Conservation (phyloP, 2,329 filamentous ascomycete species). For the Dactylella cylindrospora region DNA sequence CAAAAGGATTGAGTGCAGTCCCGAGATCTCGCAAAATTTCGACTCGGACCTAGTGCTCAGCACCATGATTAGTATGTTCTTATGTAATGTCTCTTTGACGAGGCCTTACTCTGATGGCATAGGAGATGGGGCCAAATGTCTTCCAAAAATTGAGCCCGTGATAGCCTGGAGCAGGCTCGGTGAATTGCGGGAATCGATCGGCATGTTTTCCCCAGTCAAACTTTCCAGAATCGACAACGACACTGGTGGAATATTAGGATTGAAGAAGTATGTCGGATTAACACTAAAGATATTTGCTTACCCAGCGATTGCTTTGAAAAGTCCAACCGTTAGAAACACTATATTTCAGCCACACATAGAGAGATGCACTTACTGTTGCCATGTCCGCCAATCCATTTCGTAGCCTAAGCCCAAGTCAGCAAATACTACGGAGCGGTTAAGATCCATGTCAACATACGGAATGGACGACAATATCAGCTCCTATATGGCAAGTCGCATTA, state of each 20-base stretch:
- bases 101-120: conserved; percentile 68
- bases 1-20: conserved; percentile 81
- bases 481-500: conserved; percentile 20
- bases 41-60: conserved; percentile 60
- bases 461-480: conserved; percentile 91
- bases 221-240: conserved; percentile 83
- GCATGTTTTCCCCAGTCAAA: conserved; percentile 90
- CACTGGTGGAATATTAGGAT: conserved; percentile 62
- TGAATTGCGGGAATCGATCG: conserved; percentile 86
- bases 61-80: background rate
- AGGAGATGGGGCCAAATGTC: conserved; percentile 79
- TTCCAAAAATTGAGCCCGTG: conserved; percentile 95
- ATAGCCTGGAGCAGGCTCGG: conserved; percentile 83
- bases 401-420: conserved; percentile 8
- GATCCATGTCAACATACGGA: too few relatives aligned
- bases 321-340: background rate
- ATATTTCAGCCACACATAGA: background rate
- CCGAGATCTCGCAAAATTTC: conserved; percentile 89
- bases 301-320: conserved; percentile 36
- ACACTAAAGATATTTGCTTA: background rate
- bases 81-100: too few relatives aligned
- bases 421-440: too few relatives aligned
- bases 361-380: conserved; percentile 67
- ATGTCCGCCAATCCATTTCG: conserved; percentile 89
- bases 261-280: background rate